phyloP scores from a whole-genome alignment of 345 rosid species.

The Isatis tinctoria region DNA sequence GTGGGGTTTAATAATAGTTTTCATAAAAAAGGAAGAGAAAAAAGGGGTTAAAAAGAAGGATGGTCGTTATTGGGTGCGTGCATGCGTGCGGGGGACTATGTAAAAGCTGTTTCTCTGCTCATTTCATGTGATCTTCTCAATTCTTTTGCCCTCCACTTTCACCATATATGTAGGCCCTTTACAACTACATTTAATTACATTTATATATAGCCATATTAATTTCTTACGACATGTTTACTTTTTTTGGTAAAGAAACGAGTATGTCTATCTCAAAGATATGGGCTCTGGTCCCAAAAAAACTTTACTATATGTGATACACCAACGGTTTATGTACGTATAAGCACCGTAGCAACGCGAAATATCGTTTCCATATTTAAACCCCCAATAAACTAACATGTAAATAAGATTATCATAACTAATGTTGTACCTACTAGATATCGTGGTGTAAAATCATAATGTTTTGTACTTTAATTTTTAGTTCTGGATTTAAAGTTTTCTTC shows the following conservation, averaged over 20 bases:
- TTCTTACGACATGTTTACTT: not conserved
- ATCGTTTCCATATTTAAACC: not conserved
- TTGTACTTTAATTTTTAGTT: not conserved
- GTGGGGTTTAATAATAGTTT: slow-evolving; percentile 13
- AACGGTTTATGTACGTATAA: not conserved
- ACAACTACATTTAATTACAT: not conserved
- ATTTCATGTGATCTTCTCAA: slow-evolving; percentile 24
- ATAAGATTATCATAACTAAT: not conserved
- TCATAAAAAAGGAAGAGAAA: not conserved
- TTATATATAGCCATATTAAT: not conserved
- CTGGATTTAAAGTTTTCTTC: not conserved
- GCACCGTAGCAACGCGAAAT: not conserved
- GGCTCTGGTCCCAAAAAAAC: not conserved
- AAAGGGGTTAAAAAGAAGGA: slow-evolving; percentile 10
- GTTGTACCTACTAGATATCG: not conserved
- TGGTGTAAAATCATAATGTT: not conserved
- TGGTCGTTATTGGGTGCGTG: slow-evolving; percentile 26
- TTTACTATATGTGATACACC: not conserved
- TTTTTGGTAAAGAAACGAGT: not conserved
- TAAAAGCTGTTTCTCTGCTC: slow-evolving; percentile 22
- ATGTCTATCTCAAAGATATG: not conserved
- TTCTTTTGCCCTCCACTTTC: slow-evolving; percentile 25
- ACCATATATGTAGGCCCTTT: not conserved
- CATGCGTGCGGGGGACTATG: slow-evolving; percentile 36
- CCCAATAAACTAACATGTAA: not conserved